These are phyloP conservation scores for Hanseniaspora clermontiae DNA, from an alignment of 805 yeast genomes.

Conservation along the genomic window DNA sequence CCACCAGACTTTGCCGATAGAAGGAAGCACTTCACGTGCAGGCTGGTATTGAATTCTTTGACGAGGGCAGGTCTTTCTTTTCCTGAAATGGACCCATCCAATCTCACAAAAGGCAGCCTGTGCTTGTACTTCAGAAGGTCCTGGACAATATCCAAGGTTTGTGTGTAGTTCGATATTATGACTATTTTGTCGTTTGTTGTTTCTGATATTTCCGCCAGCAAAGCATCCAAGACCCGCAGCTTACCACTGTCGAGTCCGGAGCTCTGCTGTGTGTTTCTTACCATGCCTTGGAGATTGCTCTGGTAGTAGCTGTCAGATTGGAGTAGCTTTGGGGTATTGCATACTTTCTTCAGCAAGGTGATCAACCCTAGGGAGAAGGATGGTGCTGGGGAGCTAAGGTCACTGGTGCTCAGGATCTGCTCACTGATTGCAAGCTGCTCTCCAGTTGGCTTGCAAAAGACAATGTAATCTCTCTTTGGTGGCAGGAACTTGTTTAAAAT, in stretches of 20 bases:
- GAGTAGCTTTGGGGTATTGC: slow-evolving; percentile 66
- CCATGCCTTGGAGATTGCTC: slow-evolving; percentile 8
- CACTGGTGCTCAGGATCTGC: slow-evolving; percentile 30
- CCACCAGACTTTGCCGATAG: slow-evolving; percentile 91
- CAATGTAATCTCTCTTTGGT: slow-evolving; percentile 57
- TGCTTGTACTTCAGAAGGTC: slow-evolving; percentile 35
- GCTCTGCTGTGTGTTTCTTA: neutral
- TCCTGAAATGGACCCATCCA: slow-evolving; percentile 77
- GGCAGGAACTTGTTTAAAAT: slow-evolving; percentile 51
- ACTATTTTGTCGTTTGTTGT: slow-evolving; percentile 67
- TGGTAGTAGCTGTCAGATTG: slow-evolving; percentile 32
- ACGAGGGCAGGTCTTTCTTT: slow-evolving; percentile 55
- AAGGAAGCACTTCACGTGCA: slow-evolving; percentile 36
- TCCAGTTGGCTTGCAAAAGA: slow-evolving; percentile 66
- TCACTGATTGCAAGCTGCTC: slow-evolving; percentile 46
- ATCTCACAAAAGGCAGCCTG: slow-evolving; percentile 41
- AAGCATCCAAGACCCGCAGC: slow-evolving; percentile 42
- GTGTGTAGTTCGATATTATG: slow-evolving; percentile 86
- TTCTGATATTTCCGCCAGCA: slow-evolving; percentile 39
- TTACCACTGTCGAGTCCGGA: slow-evolving; percentile 42
- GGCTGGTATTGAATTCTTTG: slow-evolving; percentile 46
- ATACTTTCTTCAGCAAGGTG: slow-evolving; percentile 61
- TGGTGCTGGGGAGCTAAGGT: slow-evolving; percentile 21
- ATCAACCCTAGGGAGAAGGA: slow-evolving; percentile 51
- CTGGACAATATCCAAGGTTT: slow-evolving; percentile 75